Evolutionary conservation across 768 basidiomycete genomes (phyloP).

Genomic region (Thelephora aurantiotincta): DNA sequence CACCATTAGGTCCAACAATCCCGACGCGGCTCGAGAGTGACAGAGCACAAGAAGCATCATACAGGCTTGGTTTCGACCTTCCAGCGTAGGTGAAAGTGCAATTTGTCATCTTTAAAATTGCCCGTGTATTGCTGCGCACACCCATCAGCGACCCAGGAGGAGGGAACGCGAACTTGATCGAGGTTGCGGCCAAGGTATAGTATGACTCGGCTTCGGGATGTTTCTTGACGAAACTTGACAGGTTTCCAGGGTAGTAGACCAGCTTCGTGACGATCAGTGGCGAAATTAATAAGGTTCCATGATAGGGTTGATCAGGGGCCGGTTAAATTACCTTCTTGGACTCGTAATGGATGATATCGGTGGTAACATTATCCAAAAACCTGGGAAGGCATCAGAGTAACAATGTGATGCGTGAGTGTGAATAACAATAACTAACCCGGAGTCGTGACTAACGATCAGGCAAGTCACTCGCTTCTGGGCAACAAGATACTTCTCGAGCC

Average conservation of each 20-base stretch:
- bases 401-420: background rate
- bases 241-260: conserved; percentile 87
- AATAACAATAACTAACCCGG: conserved; percentile 44
- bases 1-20: conserved; percentile 86
- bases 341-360: conserved; percentile 97
- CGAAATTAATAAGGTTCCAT: conserved; percentile 1
- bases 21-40: conserved; percentile 93
- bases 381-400: conserved; percentile 20
- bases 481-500: conserved; percentile 83
- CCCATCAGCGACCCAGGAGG: conserved; percentile 94
- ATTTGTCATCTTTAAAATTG: conserved; percentile 82
- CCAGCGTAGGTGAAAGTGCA: conserved; percentile 96
- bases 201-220: conserved; percentile 93
- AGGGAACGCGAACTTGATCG: conserved; percentile 92
- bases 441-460: conserved; percentile 93
- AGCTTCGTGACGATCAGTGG: conserved; percentile 30
- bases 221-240: conserved; percentile 77
- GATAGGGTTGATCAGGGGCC: background rate
- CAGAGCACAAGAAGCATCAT: conserved; percentile 83
- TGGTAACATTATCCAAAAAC: conserved; percentile 90
- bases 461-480: conserved; percentile 77
- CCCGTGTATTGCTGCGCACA: conserved; percentile 88
- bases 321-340: conserved; percentile 54
- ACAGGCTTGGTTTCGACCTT: conserved; percentile 60
- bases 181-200: conserved; percentile 88